These are phyloP conservation scores for Aspergillus persii DNA, from an alignment of 2,329 filamentous ascomycete species.

Conservation along the genomic window DNA sequence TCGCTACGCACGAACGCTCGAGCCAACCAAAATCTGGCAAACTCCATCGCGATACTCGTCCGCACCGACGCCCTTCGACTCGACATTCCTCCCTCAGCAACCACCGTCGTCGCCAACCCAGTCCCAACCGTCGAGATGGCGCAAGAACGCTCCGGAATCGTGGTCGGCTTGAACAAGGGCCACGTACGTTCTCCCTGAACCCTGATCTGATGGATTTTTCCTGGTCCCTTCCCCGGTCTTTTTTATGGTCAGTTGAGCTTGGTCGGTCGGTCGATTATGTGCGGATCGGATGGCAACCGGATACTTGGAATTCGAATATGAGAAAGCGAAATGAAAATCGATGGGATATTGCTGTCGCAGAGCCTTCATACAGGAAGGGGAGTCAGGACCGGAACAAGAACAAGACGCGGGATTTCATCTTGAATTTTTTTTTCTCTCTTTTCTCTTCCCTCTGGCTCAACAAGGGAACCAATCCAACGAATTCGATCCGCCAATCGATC, in stretches of 20 bases:
- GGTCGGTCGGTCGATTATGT: not conserved
- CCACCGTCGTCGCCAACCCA: slow-evolving; percentile 34
- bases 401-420: not conserved
- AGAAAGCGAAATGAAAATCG: not conserved
- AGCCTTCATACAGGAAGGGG: not conserved
- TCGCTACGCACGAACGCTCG: slow-evolving; percentile 36
- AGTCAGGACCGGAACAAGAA: not conserved
- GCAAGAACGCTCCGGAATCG: slow-evolving; percentile 54
- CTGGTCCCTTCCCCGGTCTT: not conserved
- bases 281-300: not conserved
- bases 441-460: not conserved
- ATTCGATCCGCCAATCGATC: not conserved
- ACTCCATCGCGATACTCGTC: slow-evolving; percentile 23
- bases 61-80: slow-evolving; percentile 25
- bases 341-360: not conserved
- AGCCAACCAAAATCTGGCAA: slow-evolving; percentile 33
- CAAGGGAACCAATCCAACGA: not conserved
- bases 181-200: slow-evolving; percentile 55
- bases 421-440: not conserved
- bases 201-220: not conserved
- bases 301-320: slow-evolving; percentile 12
- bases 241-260: not conserved
- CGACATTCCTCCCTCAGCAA: slow-evolving; percentile 28
- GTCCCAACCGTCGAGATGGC: slow-evolving; percentile 47
- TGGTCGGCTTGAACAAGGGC: slow-evolving; percentile 63